Conservation (phyloP, 371 early-diverging fungal species). For the Rhizomucor pusillus region DNA sequence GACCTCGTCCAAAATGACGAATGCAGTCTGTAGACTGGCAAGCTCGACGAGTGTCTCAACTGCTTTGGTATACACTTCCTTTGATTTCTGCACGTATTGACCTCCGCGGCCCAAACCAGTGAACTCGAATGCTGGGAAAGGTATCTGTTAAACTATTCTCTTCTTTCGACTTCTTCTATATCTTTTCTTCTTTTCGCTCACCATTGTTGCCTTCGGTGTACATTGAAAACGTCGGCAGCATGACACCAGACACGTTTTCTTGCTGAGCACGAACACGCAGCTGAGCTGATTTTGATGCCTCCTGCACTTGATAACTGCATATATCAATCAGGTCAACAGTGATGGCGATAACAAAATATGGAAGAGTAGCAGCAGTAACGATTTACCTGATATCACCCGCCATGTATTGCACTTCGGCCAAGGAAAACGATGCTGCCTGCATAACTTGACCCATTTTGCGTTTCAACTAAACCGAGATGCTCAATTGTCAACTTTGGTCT, state of each 20-base stretch:
- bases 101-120: slow-evolving; percentile 98
- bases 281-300: slow-evolving; percentile 89
- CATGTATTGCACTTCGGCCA: slow-evolving; percentile 97
- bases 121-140: slow-evolving; percentile 85
- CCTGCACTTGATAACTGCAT: slow-evolving; percentile 88
- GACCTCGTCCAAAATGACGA: slow-evolving; percentile 97
- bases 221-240: slow-evolving; percentile 92
- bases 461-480: slow-evolving; percentile 3
- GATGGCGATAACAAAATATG: no score
- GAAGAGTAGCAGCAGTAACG: not conserved
- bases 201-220: slow-evolving; percentile 84
- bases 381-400: slow-evolving; percentile 93
- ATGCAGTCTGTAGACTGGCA: slow-evolving; percentile 89
- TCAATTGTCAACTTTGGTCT: no score
- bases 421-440: slow-evolving; percentile 96
- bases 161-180: no score
- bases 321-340: not conserved
- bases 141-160: slow-evolving; percentile 3
- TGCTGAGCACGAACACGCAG: slow-evolving; percentile 87
- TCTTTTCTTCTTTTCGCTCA: slow-evolving; percentile 25
- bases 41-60: slow-evolving; percentile 94
- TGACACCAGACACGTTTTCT: slow-evolving; percentile 98
- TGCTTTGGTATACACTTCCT: slow-evolving; percentile 92
- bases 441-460: slow-evolving; percentile 91
- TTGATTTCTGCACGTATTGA: slow-evolving; percentile 93